These are phyloP conservation scores for Collybiopsis confluens DNA, from an alignment of 768 basidiomycete species.

Conservation along the genomic window DNA sequence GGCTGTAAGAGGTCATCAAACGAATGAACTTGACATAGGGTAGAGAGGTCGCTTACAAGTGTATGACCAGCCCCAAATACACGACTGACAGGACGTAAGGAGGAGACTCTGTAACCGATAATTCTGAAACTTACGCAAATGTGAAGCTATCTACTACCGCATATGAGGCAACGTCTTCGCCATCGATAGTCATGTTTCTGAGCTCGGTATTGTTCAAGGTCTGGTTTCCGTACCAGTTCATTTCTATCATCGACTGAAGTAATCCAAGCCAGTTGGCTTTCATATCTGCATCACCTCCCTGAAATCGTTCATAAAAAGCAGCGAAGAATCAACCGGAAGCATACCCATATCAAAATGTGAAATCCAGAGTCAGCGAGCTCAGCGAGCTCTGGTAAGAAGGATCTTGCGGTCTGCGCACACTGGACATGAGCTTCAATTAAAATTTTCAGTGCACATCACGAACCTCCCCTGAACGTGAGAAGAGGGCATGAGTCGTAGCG, in stretches of 20 bases:
- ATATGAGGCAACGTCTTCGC: constrained; percentile 31
- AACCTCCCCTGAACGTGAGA: constrained; percentile 27
- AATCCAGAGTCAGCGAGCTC: constrained; percentile 28
- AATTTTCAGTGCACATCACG: not conserved
- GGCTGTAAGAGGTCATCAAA: constrained; percentile 8
- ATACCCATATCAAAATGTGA: constrained; percentile 33
- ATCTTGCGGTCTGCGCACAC: constrained; percentile 25
- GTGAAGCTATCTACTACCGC: constrained; percentile 44
- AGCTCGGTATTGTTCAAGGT: constrained; percentile 32
- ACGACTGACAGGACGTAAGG: constrained; percentile 2
- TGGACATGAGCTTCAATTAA: not conserved
- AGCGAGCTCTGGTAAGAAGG: constrained; percentile 26
- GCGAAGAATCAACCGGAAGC: constrained; percentile 7
- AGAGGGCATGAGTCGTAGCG: constrained; percentile 16
- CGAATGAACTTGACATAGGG: not conserved
- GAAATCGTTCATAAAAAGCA: not conserved
- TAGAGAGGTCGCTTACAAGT: constrained; percentile 26
- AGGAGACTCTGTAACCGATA: not conserved
- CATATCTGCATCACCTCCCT: constrained; percentile 32
- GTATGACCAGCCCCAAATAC: constrained; percentile 39
- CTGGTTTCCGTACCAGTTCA: constrained; percentile 43
- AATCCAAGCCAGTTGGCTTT: constrained; percentile 37
- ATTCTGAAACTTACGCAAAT: constrained; percentile 30
- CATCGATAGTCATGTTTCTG: constrained; percentile 28
- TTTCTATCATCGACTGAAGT: constrained; percentile 33